A percentile compares a stretch with the other conserved stretches of the same genome.
These are phyloP conservation scores for Tetrahymena malaccensis DNA, from an alignment of 73 alveolate genomes.

Conservation along the genomic window DNA sequence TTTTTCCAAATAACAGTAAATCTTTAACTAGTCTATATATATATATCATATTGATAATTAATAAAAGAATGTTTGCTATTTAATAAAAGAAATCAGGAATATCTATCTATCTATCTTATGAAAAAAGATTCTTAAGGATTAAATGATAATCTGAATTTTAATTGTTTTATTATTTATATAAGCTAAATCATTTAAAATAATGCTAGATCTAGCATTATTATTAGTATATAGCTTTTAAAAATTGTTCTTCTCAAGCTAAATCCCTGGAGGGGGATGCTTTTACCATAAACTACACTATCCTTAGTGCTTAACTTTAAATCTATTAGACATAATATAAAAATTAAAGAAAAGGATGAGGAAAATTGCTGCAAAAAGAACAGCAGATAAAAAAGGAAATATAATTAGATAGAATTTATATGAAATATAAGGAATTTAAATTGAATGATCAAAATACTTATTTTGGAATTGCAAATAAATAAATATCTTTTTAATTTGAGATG, in stretches of 20 bases:
- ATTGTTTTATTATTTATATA: too few relatives aligned
- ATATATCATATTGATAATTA: too few relatives aligned
- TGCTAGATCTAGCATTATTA: neutral
- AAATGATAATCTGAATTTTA: too few relatives aligned
- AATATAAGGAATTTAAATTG: neutral
- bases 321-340: neutral
- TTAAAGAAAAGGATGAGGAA: neutral
- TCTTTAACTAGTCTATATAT: neutral
- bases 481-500: neutral
- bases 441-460: neutral
- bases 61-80: too few relatives aligned
- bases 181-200: neutral
- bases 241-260: neutral
- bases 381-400: neutral
- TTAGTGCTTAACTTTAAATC: neutral
- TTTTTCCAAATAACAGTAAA: neutral
- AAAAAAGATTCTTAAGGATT: neutral
- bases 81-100: neutral
- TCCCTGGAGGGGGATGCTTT: neutral
- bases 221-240: too few relatives aligned
- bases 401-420: neutral
- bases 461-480: neutral
- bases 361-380: too few relatives aligned
- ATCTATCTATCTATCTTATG: neutral
- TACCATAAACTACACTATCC: neutral